phyloP scores from a whole-genome alignment of 73 alveolate genomes.

The Paramecium bursaria region DNA sequence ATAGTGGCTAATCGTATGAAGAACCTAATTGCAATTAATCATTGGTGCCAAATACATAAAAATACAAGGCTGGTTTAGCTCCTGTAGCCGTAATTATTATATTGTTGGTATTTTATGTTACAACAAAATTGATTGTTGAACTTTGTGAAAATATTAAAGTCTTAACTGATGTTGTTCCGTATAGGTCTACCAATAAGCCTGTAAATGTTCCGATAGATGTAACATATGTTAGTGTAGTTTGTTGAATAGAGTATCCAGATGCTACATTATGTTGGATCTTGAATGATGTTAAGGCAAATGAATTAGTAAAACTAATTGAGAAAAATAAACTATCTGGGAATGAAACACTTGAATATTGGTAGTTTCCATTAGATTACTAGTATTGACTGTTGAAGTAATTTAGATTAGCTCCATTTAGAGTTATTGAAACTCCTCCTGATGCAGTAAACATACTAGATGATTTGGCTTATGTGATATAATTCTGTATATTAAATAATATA shows the following conservation, averaged over 20 bases:
- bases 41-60: neutral
- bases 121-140: neutral
- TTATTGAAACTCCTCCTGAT: neutral
- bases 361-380: neutral
- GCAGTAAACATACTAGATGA: neutral
- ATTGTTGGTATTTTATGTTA: neutral
- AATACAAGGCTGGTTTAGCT: neutral
- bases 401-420: neutral
- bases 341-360: neutral
- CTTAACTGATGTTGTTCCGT: constrained; percentile 40
- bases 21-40: neutral
- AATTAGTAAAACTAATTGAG: neutral
- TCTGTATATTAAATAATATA: no score
- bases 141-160: neutral
- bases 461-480: neutral
- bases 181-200: neutral
- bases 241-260: neutral
- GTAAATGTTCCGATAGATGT: neutral
- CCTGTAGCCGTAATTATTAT: neutral
- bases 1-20: constrained; percentile 3
- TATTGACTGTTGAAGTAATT: neutral
- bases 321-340: constrained; percentile 6
- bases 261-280: neutral
- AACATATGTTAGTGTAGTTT: neutral
- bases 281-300: neutral